A percentile compares a stretch with the other conserved stretches of the same genome.
phyloP scores from a whole-genome alignment of 225 moss, liverwort and hornwort species.

The Straminergon stramineum region DNA sequence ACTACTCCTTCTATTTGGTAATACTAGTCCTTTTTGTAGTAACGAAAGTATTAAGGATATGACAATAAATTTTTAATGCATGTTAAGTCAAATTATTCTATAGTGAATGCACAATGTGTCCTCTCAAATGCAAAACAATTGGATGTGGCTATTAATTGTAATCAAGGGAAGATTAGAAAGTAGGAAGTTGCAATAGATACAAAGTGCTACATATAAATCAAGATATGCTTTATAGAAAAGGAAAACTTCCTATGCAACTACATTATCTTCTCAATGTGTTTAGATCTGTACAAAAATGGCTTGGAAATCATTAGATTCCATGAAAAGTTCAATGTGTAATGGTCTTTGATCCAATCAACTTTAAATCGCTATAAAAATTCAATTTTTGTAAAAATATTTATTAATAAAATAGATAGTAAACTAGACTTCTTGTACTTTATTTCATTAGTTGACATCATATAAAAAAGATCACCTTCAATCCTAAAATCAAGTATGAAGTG shows the following conservation, averaged over 20 bases:
- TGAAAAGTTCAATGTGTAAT: not conserved
- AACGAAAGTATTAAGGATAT: no score
- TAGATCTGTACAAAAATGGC: rapidly evolving
- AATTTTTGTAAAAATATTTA: not conserved
- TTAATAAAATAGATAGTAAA: not conserved
- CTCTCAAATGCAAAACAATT: not conserved
- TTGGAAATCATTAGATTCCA: not conserved
- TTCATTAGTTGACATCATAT: not conserved
- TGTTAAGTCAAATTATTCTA: not conserved
- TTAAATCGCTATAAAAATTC: not conserved
- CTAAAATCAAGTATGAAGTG: not conserved
- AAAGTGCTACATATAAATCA: not conserved
- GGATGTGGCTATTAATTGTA: not conserved
- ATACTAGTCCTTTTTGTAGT: no score
- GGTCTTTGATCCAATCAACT: no score
- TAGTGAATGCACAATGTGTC: not conserved
- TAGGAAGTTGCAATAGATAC: not conserved
- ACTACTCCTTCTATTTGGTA: no score
- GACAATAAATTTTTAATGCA: not conserved
- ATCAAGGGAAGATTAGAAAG: not conserved
- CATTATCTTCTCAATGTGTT: not conserved
- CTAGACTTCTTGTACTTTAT: not conserved
- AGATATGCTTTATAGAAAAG: not conserved
- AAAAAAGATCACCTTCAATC: not conserved
- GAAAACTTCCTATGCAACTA: not conserved